A percentile compares a stretch with the other conserved stretches of the same genome.
These are phyloP conservation scores for Hapsidospora chrysogenum DNA, from an alignment of 495 filamentous ascomycete species.

Conservation along the genomic window DNA sequence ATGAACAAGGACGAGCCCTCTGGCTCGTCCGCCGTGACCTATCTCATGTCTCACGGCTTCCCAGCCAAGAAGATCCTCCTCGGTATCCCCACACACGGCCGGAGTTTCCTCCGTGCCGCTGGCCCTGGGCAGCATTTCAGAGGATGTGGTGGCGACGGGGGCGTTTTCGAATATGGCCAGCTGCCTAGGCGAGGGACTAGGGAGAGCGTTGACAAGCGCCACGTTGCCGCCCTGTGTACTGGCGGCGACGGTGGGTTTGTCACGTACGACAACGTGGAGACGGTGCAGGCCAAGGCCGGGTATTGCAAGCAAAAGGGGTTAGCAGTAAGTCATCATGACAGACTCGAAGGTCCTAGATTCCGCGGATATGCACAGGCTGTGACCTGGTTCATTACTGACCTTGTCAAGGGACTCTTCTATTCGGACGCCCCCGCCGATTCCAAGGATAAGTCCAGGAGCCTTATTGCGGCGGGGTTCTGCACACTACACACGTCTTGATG, in stretches of 20 bases:
- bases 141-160: slow-evolving; percentile 68
- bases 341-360: too few species aligned
- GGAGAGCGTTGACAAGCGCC: slow-evolving; percentile 50
- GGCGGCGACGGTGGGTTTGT: slow-evolving; percentile 78
- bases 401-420: slow-evolving; percentile 63
- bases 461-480: slow-evolving; percentile 61
- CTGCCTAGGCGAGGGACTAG: slow-evolving; percentile 54
- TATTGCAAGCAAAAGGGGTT: slow-evolving; percentile 62
- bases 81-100: slow-evolving; percentile 76
- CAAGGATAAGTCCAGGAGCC: slow-evolving; percentile 42
- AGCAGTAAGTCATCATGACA: slow-evolving; percentile 44
- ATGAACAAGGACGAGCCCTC: slow-evolving; percentile 35
- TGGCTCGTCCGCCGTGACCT: slow-evolving; percentile 48
- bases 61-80: slow-evolving; percentile 53
- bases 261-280: slow-evolving; percentile 70
- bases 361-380: too few species aligned
- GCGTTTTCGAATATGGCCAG: slow-evolving; percentile 66
- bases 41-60: slow-evolving; percentile 51
- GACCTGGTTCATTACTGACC: too few species aligned
- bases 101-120: slow-evolving; percentile 53
- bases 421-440: slow-evolving; percentile 80
- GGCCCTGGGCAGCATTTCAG: slow-evolving; percentile 53
- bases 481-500: slow-evolving; percentile 41
- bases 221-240: slow-evolving; percentile 55
- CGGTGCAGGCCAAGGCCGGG: slow-evolving; percentile 70